Conservation (phyloP, 306 rosid species). For the Quercus alba region DNA sequence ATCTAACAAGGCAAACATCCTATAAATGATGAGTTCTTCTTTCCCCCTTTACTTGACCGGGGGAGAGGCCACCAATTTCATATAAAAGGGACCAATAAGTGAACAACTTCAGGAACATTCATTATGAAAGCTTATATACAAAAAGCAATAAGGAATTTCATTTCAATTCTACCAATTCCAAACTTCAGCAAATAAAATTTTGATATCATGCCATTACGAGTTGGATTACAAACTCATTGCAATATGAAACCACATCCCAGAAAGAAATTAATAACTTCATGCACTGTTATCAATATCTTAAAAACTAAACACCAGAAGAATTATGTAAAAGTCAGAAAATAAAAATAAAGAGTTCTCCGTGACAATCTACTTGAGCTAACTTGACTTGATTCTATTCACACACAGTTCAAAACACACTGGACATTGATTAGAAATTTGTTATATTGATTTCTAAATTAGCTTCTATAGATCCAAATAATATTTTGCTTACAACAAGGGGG, state of each 20-base stretch:
- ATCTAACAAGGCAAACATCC: background rate
- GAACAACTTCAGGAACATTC: background rate
- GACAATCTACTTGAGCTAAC: background rate
- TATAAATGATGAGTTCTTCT: background rate
- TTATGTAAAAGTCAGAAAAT: background rate
- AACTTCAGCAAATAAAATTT: background rate
- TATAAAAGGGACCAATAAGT: background rate
- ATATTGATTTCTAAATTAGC: background rate
- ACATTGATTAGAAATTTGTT: background rate
- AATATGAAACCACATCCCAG: background rate
- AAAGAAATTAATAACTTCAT: background rate
- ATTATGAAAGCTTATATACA: background rate
- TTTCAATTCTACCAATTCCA: background rate
- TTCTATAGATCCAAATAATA: too few species aligned
- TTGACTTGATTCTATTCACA: background rate
- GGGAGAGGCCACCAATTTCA: background rate
- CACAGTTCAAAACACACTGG: background rate
- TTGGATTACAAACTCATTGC: background rate
- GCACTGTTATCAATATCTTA: background rate
- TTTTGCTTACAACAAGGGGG: too few species aligned
- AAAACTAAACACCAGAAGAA: too few species aligned
- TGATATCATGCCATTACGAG: background rate
- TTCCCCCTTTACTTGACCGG: background rate
- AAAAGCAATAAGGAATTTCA: background rate
- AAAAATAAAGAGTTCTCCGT: background rate